Evolutionary conservation across 2,329 filamentous ascomycete genomes (phyloP).

Genomic region (Phyllachora maydis): DNA sequence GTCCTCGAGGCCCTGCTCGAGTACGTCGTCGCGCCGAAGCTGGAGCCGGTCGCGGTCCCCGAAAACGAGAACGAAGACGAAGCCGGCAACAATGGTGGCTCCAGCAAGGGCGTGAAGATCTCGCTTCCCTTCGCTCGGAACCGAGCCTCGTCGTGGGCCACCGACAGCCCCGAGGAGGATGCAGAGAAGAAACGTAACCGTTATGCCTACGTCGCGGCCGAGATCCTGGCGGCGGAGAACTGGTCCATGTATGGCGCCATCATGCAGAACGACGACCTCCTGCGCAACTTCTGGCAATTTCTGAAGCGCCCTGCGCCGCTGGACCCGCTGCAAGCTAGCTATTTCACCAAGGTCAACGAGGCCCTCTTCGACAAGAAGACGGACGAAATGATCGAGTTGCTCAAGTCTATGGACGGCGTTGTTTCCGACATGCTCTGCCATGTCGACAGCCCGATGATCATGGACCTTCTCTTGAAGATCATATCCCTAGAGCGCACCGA

Average conservation of each 20-base stretch:
- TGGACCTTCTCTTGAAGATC: conserved; percentile 92
- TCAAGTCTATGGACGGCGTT: conserved; percentile 66
- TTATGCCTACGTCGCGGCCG: conserved; percentile 83
- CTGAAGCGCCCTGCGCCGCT: conserved; percentile 66
- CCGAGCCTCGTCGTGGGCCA: conserved; percentile 29
- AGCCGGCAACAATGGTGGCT: conserved; percentile 25
- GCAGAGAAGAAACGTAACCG: conserved; percentile 80
- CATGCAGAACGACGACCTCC: conserved; percentile 59
- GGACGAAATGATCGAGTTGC: conserved; percentile 81
- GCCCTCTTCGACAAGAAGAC: conserved; percentile 96
- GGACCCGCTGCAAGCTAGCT: conserved; percentile 84
- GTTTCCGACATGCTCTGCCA: conserved; percentile 76
- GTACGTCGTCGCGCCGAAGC: conserved; percentile 71
- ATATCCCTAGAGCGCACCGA: conserved; percentile 90
- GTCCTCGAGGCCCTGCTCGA: conserved; percentile 71
- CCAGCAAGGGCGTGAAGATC: conserved; percentile 20
- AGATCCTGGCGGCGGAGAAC: conserved; percentile 85
- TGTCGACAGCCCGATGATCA: conserved; percentile 93
- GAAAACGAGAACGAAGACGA: conserved; percentile 29
- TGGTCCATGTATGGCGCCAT: conserved; percentile 93
- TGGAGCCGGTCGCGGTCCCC: conserved; percentile 31
- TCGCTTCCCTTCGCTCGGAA: conserved; percentile 26
- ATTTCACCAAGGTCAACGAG: conserved; percentile 98
- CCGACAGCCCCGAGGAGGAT: conserved; percentile 45
- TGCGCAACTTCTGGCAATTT: conserved; percentile 83